Base-by-base conservation (phyloP, 176 grass and related monocot genomes). In the Phoenix dactylifera region DNA sequence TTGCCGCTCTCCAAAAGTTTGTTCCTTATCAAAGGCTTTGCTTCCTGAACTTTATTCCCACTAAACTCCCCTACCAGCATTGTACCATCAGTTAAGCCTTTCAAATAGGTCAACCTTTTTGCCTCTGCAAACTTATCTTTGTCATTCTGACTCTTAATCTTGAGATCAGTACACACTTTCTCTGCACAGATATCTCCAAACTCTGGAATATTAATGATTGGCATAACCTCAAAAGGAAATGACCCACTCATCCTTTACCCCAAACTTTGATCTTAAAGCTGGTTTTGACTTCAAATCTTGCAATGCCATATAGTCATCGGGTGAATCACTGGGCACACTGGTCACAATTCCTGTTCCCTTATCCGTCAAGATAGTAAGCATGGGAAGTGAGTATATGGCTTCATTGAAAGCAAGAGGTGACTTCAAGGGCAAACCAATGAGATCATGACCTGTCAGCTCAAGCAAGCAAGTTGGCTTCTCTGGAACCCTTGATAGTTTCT, bases 61-160 rank as follows among this genome's bases (percentile, higher is more conserved):
- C 44, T 78, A 52, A 85, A 94, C 18, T 94, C 80, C 15, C 83
- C 84, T 4, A 82, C 67, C 52, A 94, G 66, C 89, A 94, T 88
- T 14, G 55, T 94, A 18, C 89, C 89, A 76, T 94, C 79, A 30
- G 79, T 83, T 63, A 83, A 86, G 22, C 87, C 87, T 83, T 86
- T 90, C 52, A 90, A 65, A 62, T 90, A 90, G 55, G 76, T 86
- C 62, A 83, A 17, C 67, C 64, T 74, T 51, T 90, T 90, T 55
- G 87, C 87, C 71, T 90, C 82, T 53, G 87, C 79, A 5, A 90
- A 72, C 59, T 86, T 86, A 39, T 90, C 87, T 54, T 86, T 90
- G 59, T 90, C 82, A 74, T 86, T 90, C 59, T 80, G 87, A 60
- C 80, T 87, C 59, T 79, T 82, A 39, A 94, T 85, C 54, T 88